Percentiles rank a stretch among this genome's conserved stretches.
phyloP scores from a whole-genome alignment of 1,139 yeast genomes.

The Debaryomycetaceae sp. region DNA sequence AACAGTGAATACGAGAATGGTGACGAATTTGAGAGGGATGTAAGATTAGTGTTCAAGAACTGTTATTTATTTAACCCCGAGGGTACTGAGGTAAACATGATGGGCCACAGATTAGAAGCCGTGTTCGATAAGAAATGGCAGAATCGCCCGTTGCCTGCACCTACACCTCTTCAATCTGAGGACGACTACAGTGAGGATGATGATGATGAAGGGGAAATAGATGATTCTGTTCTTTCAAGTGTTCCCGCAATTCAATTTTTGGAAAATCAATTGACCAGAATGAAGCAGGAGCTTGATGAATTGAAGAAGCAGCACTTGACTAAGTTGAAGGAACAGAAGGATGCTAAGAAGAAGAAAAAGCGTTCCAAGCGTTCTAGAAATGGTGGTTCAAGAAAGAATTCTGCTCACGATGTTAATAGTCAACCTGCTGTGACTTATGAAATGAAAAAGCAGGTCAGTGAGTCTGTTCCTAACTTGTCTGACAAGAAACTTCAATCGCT shows the following conservation, averaged over 20 bases:
- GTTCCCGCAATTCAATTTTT: conserved; percentile 83
- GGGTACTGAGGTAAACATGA: conserved; percentile 89
- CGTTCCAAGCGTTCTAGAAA: conserved; percentile 28
- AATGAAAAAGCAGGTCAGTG: conserved; percentile 93
- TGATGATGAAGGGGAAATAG: conserved; percentile 68
- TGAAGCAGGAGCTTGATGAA: conserved; percentile 80
- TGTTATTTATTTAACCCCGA: conserved; percentile 94
- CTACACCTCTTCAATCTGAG: conserved; percentile 42
- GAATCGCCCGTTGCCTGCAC: conserved; percentile 78
- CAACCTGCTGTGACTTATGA: conserved; percentile 72
- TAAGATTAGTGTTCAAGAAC: conserved; percentile 77
- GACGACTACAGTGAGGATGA: conserved; percentile 35
- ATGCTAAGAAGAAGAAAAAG: conserved; percentile 48
- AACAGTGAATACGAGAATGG: conserved; percentile 88
- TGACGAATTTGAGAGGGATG: conserved; percentile 81
- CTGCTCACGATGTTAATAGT: conserved; percentile 4
- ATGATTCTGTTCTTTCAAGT: conserved; percentile 68
- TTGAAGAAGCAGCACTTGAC: conserved; percentile 69
- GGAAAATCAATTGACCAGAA: conserved; percentile 79
- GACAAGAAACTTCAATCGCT: conserved; percentile 83
- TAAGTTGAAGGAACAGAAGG: conserved; percentile 50
- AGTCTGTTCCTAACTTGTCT: conserved; percentile 72
- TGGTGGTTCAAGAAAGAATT: conserved; percentile 12
- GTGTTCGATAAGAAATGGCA: conserved; percentile 87
- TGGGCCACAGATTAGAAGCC: conserved; percentile 90